Evolutionary conservation across 345 rosid genomes (phyloP), one percentile per base, ranked within the genome.

Genomic region (Moringa oleifera): DNA sequence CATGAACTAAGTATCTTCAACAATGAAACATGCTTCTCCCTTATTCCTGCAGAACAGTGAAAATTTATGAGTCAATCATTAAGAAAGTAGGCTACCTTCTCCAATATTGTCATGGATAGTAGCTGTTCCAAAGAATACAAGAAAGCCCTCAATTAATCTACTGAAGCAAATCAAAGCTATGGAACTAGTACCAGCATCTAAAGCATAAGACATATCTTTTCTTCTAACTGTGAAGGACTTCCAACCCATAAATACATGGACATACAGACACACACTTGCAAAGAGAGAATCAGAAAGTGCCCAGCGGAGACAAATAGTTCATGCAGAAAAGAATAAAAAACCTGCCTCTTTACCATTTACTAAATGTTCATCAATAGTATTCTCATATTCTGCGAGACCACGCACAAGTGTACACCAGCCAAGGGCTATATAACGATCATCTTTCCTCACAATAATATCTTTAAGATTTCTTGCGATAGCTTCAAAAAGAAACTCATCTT

Each of bases 361-460:
- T 19, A 66, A 63, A 58, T 71, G 63, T 24, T 75, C 86, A 60
- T 80, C 86, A 59, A 55, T 69, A 13, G 45, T 58, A 63, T 45
- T 75, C 62, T 83, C 96, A 16, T 67, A 75, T 62, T 87, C 92
- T 64, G 82, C 66, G 62, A 92, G 79, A 53, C 66, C 41, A 0
- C 95, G 87, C 18, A 87, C 83, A 67, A 92, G 89, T 19, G 71
- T 69, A 72, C 96, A 89, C 98, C 98, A 89, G 22, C 96, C 98
- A 68, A 89, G 81, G 41, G 80, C 77, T 19, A 89, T 36, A 66
- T 75, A 85, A 20, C 75, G 89, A 33, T 92, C 98, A 63, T 82
- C 88, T 57, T 82, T 87, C 75, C 81, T 78, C 20, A 8, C 49
- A 58, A 89, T 74, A 52, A 89, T 68, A 33, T 64, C 66, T 0